Conservation (phyloP, 164 flowering plant genomes). For the Vitis rotundifolia region DNA sequence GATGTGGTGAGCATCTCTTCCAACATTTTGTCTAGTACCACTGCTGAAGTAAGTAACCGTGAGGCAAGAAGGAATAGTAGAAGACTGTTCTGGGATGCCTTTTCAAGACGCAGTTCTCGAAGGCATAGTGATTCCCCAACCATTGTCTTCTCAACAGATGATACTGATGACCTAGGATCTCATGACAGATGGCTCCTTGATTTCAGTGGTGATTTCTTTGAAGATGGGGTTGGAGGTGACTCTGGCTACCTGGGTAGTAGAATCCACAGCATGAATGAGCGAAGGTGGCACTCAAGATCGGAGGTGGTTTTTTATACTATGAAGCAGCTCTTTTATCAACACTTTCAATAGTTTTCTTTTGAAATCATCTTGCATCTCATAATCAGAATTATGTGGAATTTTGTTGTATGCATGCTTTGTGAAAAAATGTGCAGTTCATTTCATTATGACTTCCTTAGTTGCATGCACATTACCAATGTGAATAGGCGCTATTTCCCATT, state of each 20-base stretch:
- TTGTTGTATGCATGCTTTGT: background rate
- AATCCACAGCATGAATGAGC: constrained; percentile 43
- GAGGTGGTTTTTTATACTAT: constrained; percentile 46
- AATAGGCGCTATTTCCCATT: too few species aligned
- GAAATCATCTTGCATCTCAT: background rate
- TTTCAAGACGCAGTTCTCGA: constrained; percentile 72
- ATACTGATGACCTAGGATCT: constrained; percentile 46
- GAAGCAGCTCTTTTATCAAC: background rate
- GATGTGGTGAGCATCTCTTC: constrained; percentile 67
- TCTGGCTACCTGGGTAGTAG: constrained; percentile 45
- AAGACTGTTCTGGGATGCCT: constrained; percentile 85
- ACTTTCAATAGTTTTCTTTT: background rate
- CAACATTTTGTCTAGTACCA: constrained; percentile 34
- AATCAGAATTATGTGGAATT: background rate
- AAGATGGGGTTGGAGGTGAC: constrained; percentile 47
- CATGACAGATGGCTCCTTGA: constrained; percentile 76
- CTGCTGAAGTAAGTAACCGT: constrained; percentile 39
- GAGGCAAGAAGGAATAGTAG: constrained; percentile 69
- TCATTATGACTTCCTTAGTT: background rate
- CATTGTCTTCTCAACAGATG: constrained; percentile 47
- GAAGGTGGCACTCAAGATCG: constrained; percentile 56
- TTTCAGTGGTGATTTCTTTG: constrained; percentile 50
- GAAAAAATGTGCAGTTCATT: background rate
- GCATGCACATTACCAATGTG: background rate
- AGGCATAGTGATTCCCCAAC: constrained; percentile 54